Evolutionary conservation across 129 eudicot species (phyloP).

Genomic region (Flaveria ramosissima): DNA sequence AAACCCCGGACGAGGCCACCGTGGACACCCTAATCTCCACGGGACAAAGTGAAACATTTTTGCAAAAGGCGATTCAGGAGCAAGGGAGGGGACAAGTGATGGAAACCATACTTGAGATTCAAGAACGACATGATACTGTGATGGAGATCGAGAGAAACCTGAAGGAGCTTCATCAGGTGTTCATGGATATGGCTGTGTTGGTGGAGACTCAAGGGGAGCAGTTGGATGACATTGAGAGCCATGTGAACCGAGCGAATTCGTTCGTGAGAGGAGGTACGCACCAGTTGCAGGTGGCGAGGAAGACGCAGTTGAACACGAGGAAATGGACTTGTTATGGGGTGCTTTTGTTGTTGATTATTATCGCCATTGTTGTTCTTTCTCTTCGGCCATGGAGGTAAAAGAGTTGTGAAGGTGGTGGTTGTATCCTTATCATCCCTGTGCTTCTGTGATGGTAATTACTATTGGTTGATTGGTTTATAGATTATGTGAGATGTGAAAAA

Average conservation of each 20-base stretch:
- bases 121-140: constrained; percentile 69
- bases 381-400: constrained; percentile 46
- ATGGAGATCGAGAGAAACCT: constrained; percentile 55
- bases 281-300: constrained; percentile 51
- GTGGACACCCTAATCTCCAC: constrained; percentile 54
- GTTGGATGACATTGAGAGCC: constrained; percentile 54
- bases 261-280: constrained; percentile 55
- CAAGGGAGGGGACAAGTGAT: constrained; percentile 66
- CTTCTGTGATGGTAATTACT: neutral
- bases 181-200: constrained; percentile 72
- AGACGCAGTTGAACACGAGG: constrained; percentile 41
- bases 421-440: neutral
- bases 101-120: constrained; percentile 69
- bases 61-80: constrained; percentile 63
- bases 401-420: neutral
- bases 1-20: constrained; percentile 50
- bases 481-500: neutral
- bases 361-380: constrained; percentile 36
- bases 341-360: constrained; percentile 39
- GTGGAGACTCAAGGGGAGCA: constrained; percentile 59
- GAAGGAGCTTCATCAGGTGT: constrained; percentile 65
- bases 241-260: constrained; percentile 57
- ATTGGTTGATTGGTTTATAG: neutral
- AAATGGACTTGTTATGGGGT: constrained; percentile 49
- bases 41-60: constrained; percentile 49